A percentile compares a stretch with the other conserved stretches of the same genome.
Conservation (phyloP, 2,329 filamentous ascomycete genomes). For the Chlorencoelia australis region DNA sequence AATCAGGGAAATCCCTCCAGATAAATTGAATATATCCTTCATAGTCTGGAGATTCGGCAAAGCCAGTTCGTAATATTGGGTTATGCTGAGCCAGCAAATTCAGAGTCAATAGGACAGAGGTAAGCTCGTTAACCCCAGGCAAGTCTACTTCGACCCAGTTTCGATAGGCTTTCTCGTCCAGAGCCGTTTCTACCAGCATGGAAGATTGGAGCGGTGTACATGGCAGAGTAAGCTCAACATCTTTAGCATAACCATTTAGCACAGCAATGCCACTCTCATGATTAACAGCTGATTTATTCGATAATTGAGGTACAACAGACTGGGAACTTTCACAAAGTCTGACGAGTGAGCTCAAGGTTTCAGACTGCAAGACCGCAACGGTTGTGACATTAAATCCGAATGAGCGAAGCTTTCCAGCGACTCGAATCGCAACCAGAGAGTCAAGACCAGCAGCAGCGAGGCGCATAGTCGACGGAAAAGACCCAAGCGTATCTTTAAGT, state of each 20-base stretch:
- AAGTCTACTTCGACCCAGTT: slow-evolving; percentile 62
- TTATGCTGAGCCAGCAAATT: slow-evolving; percentile 42
- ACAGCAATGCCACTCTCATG: slow-evolving; percentile 1
- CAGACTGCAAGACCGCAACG: slow-evolving; percentile 49
- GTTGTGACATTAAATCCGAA: slow-evolving; percentile 46
- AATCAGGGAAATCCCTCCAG: slow-evolving; percentile 41
- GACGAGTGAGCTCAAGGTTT: slow-evolving; percentile 34
- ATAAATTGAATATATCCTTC: slow-evolving; percentile 51
- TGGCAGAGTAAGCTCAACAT: slow-evolving; percentile 38
- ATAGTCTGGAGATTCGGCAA: slow-evolving; percentile 39
- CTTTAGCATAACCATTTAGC: slow-evolving; percentile 26
- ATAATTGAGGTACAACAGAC: no score
- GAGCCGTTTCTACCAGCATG: slow-evolving; percentile 68
- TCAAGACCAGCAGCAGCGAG: slow-evolving; percentile 52
- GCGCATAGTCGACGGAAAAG: slow-evolving; percentile 26
- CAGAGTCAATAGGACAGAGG: slow-evolving; percentile 41
- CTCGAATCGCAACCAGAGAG: slow-evolving; percentile 50
- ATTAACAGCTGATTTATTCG: not conserved
- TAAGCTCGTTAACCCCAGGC: slow-evolving; percentile 21
- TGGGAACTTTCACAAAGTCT: slow-evolving; percentile 21
- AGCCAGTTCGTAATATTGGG: slow-evolving; percentile 64
- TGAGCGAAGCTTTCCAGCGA: slow-evolving; percentile 54
- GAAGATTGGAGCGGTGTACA: slow-evolving; percentile 69
- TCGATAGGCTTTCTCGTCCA: slow-evolving; percentile 54
- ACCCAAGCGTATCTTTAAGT: slow-evolving; percentile 20